A percentile compares a stretch with the other conserved stretches of the same genome.
Evolutionary conservation across 2,329 filamentous ascomycete genomes (phyloP).

Genomic region (Podosphaera aphanis): DNA sequence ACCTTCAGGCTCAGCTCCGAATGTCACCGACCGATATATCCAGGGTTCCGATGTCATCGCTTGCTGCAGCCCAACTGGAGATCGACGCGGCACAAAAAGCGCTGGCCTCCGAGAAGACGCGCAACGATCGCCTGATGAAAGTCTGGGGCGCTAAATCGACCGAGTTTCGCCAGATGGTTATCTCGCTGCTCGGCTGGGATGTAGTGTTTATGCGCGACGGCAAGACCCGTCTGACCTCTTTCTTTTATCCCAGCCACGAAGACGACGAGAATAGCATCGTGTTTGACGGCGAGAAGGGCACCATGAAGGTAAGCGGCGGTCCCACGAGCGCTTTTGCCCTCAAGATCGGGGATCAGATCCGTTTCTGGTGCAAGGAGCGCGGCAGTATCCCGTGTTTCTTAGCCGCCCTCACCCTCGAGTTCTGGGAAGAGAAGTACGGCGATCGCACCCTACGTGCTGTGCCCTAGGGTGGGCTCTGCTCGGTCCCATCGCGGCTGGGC

Average conservation of each 20-base stretch:
- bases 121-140: conserved; percentile 64
- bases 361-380: conserved; percentile 88
- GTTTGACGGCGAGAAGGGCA: conserved; percentile 81
- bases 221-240: conserved; percentile 72
- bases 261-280: conserved; percentile 48
- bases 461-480: background rate
- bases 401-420: conserved; percentile 75
- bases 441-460: conserved; percentile 12
- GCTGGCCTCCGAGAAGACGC: conserved; percentile 55
- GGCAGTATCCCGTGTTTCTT: conserved; percentile 86
- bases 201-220: conserved; percentile 94
- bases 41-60: conserved; percentile 50
- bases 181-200: conserved; percentile 78
- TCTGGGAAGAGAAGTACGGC: conserved; percentile 43
- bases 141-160: conserved; percentile 79
- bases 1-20: conserved; percentile 51
- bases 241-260: conserved; percentile 49
- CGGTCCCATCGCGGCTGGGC: too few relatives aligned
- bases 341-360: conserved; percentile 66
- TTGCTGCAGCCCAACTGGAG: conserved; percentile 53
- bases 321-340: conserved; percentile 66
- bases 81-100: conserved; percentile 48
- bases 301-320: conserved; percentile 92
- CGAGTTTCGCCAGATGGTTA: conserved; percentile 90
- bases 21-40: conserved; percentile 13